Evolutionary conservation across 2,329 filamentous ascomycete species (phyloP), one percentile per base, ranked within the genome.

Genomic region (Colletotrichum sp.): DNA sequence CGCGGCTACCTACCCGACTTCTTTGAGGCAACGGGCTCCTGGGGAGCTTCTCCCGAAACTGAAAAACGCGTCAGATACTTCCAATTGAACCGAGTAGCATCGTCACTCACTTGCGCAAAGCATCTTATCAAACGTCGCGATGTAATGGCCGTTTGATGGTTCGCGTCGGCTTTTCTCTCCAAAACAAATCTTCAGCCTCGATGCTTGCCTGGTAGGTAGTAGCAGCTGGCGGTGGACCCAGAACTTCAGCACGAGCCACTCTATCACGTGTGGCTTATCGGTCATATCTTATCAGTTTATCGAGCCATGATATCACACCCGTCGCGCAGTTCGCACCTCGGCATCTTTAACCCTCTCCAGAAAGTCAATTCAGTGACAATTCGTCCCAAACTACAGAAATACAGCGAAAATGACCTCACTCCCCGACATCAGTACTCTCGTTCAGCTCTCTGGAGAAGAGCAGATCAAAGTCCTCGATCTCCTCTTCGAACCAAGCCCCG

Each of bases 31-130:
- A 98, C 96, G 70, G 97, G 96, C 86, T 95, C 93, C 87, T 98
- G 94, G 77, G 97, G 96, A 86, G 95, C 93, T 90, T 98, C 96
- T 86, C 97, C 97, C 76, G 97, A 99, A 85, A 99, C 96, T 98
- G 81, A 69, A 74, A 57, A 62, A 75, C 78, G 75, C 75, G 78
- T 76, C 61, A 76, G 66, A 27, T 33, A 63, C n/a, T 11, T 29
- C 21, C 21, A 38, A n/a, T 62, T n/a, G 16, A 34, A 33, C 33
- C 8, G 3, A 4, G 5, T 2, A 5, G 3, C 6, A n/a, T 13
- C 38, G 61, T 76, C 72, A 80, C 84, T 80, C 81, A 86, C 86
- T 88, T 86, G 82, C 76, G 70, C 76, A 77, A 58, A 77, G 67
- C 76, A 77, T 77, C 43, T 75, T 21, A n/a, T 24, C 36, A 34